phyloP scores from a whole-genome alignment of 345 rosid species.

The Aegle marmelos region DNA sequence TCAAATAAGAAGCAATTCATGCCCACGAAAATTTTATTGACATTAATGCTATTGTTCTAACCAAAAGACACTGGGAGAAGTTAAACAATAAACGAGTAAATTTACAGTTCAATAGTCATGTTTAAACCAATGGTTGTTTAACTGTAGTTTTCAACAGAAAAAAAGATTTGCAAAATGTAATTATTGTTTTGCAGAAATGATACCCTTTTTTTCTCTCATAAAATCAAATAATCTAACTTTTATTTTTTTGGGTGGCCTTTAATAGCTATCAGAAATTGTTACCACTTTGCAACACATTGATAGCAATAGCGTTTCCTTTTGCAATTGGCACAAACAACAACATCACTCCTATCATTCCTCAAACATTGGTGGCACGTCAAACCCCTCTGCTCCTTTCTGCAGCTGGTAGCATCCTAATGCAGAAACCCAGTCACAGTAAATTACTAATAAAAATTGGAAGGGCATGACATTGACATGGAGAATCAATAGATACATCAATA shows the following conservation, averaged over 20 bases:
- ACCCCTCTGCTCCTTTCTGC: conserved; percentile 22
- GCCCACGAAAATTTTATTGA: neutral
- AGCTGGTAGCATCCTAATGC: conserved; percentile 25
- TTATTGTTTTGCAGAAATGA: neutral
- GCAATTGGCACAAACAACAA: conserved; percentile 43
- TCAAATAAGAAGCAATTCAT: neutral
- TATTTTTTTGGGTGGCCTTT: neutral
- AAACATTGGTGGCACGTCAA: conserved; percentile 50
- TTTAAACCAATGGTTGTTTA: neutral
- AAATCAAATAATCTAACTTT: conserved; percentile 4
- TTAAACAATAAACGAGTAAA: neutral
- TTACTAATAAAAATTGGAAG: neutral
- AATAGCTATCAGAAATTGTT: conserved; percentile 8
- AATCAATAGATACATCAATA: neutral
- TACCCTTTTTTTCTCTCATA: neutral
- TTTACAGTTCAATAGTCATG: neutral
- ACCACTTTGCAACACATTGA: conserved; percentile 55
- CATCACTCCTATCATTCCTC: conserved; percentile 30
- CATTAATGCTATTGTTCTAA: neutral
- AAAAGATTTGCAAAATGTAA: neutral
- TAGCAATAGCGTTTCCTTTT: conserved; percentile 50
- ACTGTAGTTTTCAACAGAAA: neutral
- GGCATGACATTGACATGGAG: neutral
- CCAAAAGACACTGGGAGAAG: neutral
- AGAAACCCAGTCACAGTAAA: conserved; percentile 9